Conservation (phyloP, 306 rosid genomes). For the Vigna mungo region DNA sequence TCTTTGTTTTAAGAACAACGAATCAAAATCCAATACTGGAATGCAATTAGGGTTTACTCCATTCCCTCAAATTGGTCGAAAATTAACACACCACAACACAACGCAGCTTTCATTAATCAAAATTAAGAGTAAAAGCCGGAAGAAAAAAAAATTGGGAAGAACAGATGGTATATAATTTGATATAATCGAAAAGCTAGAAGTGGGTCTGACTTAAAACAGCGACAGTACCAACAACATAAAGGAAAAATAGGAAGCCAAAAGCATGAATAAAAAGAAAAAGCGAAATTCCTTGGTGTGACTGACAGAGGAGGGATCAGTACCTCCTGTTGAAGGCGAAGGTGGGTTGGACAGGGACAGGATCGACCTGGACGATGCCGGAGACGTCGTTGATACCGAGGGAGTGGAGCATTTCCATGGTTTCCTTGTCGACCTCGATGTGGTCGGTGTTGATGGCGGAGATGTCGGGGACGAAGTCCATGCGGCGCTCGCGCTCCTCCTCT, state of each 20-base stretch:
- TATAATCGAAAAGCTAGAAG: neutral
- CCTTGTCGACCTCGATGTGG: constrained; percentile 62
- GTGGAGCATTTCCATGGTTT: constrained; percentile 62
- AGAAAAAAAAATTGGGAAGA: neutral
- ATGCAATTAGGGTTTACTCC: neutral
- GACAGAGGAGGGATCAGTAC: constrained; percentile 6
- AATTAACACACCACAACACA: no score
- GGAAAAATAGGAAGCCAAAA: neutral
- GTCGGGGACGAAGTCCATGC: constrained; percentile 71
- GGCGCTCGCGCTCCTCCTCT: constrained; percentile 72
- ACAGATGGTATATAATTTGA: neutral
- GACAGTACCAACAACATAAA: neutral
- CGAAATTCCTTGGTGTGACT: no score
- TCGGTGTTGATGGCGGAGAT: constrained; percentile 58
- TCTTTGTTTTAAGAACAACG: no score
- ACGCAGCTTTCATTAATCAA: no score
- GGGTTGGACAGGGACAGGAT: constrained; percentile 45
- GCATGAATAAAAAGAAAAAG: no score
- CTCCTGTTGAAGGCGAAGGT: constrained; percentile 50
- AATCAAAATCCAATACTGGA: no score
- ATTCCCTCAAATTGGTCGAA: neutral
- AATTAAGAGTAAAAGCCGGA: neutral
- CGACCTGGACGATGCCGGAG: constrained; percentile 49
- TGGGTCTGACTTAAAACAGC: neutral
- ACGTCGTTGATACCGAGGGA: constrained; percentile 57